Base-by-base conservation (phyloP, 768 basidiomycete species). In the Multifurca ochricompacta region DNA sequence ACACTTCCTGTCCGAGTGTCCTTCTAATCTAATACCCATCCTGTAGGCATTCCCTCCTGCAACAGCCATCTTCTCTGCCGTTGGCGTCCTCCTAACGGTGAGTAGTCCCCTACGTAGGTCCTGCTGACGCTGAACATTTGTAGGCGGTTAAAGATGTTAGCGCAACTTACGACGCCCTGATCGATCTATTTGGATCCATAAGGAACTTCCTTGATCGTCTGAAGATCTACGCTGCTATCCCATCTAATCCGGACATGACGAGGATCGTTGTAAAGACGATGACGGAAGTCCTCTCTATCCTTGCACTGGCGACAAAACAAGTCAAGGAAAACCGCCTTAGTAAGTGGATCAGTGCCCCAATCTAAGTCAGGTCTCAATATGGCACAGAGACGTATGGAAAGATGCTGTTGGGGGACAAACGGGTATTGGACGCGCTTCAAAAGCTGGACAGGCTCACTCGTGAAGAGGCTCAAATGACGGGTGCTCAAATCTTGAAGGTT, bases 371-470 rank as follows among this genome's bases (percentile, higher is more conserved):
- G 11, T 14, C 43, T 45, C 14, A 45, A 31, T 27, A 6, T n/a
- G 2, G 3, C 18, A 5, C 51, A 53, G 51, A 39, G 13, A 45
- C 30, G 25, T 37, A 31, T 13, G 35, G 35, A 14, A 45, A 39
- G 30, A 39, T 28, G 35, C 16, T 53, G 11, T 34, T 46, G 6
- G 51, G 44, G 39, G 44, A 53, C 11, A 36, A 19, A 13, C 35
- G 37, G 3, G 28, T 46, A 2, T 35, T 19, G 11, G 36, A 3
- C 0, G 51, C 18, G 4, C 51, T 53, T 16, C 51, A 34, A 10
- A 53, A 36, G 44, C 21, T 53, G 19, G 44, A 53, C 18, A 36
- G 36, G 19, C 44, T 53, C 19, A 53, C 51, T 2, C 43, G 34
- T 16, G 44, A 53, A n/a, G 51, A 53, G 8, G 35, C 35, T 18